Base-by-base conservation (phyloP, 2,329 filamentous ascomycete genomes). In the Tolypocladium inflatum region DNA sequence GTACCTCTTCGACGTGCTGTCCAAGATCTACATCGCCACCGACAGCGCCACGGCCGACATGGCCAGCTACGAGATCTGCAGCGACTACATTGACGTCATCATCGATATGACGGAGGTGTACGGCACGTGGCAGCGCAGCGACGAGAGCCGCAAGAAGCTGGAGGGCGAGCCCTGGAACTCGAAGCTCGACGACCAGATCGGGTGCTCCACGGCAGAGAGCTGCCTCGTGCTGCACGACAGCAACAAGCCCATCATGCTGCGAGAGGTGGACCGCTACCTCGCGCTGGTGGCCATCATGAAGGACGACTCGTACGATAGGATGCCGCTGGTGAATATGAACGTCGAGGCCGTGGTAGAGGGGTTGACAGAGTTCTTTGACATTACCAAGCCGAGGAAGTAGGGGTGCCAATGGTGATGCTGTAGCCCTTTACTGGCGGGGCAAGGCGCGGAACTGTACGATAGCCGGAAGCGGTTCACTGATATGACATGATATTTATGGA, bases 21-120 rank as follows among this genome's bases (percentile, higher is more conserved):
- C 90, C 75, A 99, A 99, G 77, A 96, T 99, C 62, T 99, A 99
- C 76, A 96, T 99, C 65, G 94, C 94, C 1, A 97, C 93, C 6
- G 94, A 99, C 71, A 94, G 88, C 37, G 88, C 90, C 43, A 93
- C 93, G 0, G 90, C 93, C 38, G 93, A 97, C 68, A 94, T 97
- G 81, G 89, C 90, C 48, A 93, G 90, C 70, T 99, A 99, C 72
- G 94, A 97, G 76, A 96, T 97, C 68, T 99, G 94, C 76, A 96
- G 91, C 55, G 94, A 99, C 71, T 97, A 96, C 71, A 97, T 99
- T 65, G 94, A 99, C 71, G 91, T 97, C 60, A 96, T 99, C 61
- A 93, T 97, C 59, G 94, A 99, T 71, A 89, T 97, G 57, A 94
- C 91, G 35, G 93, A 97, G 70, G 88, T 99, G 43, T 99, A 97